Evolutionary conservation across 805 yeast species (phyloP), one percentile per base, ranked within the genome.

Genomic region (Saccharomycopsis sp.): DNA sequence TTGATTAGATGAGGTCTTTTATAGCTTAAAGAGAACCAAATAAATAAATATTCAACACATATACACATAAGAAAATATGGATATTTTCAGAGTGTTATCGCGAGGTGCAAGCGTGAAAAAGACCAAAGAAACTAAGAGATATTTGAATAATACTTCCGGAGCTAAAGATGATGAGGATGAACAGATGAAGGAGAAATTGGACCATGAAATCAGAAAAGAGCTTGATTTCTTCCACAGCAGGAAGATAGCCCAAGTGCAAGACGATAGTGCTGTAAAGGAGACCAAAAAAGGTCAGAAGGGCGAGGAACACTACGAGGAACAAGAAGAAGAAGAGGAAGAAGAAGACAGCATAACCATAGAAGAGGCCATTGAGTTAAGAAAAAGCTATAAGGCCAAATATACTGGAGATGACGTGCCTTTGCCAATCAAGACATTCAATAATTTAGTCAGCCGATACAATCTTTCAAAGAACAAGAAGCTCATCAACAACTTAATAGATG

Each of bases 371-470:
- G 72, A 69, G 19, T 75, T 86, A 57, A 80, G 97, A 64, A 81
- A 82, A 64, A 68, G 78, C 1, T 77, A 84, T 64, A 79, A 78
- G 59, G 82, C 85, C 52, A 91, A 90, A 61, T 84, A 92, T 34
- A 44, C 38, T 7, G 98, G 98, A 47, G 80, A 80, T 50, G 97
- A 93, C 70, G 71, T 87, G 14, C 97, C 97, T n/a, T 73, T 89
- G 35, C 97, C 98, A 1, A 85, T 93, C 58, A 94, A 91, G 1
- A 85, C 96, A 1, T 94, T 94, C 69, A 86, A 86, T 63, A 97
- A 93, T 69, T 75, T 94, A 58, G 78, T 81, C 1, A 71, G 81
- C 1, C 77, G 97, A 57, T 91, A 85, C 71, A 75, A 82, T 50
- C 72, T 94, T 38, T 84, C 86, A 67, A 76, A 75, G 60, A 73